Evolutionary conservation across 176 grass and related monocot species (phyloP), one percentile per base, ranked within the genome.

Genomic region (Microstegium vimineum): DNA sequence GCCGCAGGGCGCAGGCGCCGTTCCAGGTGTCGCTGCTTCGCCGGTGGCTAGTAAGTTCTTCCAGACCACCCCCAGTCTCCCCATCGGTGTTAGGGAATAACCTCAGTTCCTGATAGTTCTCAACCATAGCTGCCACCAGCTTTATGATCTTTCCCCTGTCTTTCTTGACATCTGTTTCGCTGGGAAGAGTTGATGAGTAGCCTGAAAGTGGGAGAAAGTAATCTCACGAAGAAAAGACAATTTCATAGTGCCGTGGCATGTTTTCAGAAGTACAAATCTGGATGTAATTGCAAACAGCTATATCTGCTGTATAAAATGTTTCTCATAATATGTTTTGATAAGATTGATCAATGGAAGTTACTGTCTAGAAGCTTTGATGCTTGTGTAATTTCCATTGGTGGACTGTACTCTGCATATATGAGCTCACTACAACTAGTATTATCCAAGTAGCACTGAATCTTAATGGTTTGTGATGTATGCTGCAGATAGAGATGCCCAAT

Each of bases 401-500:
- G 35, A 42, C 1, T 41, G 34, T 62, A 27, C 6, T 77, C 27
- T 30, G 23, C 9, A 27, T 61, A 12, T 22, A 31, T 62, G 25
- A n/a, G 25, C 28, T 64, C 23, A 22, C 15, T 77, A 5, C 34
- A 61, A 10, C 34, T 60, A 10, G 15, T 52, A 20, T 45, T 4
- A 5, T 22, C 25, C 15, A 22, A 31, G 8, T 78, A 31, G 8
- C 32, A 13, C 18, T 66, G 18, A 78, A 10, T 79, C 0, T 20
- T 47, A 34, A 14, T 30, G 4, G 17, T 79, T 66, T 66, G 18
- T 22, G 8, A 0, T 73, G 17, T 49, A 51, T 28, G 8, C 31
- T 83, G 79, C 59, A 78, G 80, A 62, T 78, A 32, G 33, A 51
- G 66, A 41, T 77, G 52, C 33, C 62, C 54, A 62, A 25, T 41